Evolutionary conservation across 2,329 filamentous ascomycete species (phyloP).

Genomic region (Colletotrichum sp.): DNA sequence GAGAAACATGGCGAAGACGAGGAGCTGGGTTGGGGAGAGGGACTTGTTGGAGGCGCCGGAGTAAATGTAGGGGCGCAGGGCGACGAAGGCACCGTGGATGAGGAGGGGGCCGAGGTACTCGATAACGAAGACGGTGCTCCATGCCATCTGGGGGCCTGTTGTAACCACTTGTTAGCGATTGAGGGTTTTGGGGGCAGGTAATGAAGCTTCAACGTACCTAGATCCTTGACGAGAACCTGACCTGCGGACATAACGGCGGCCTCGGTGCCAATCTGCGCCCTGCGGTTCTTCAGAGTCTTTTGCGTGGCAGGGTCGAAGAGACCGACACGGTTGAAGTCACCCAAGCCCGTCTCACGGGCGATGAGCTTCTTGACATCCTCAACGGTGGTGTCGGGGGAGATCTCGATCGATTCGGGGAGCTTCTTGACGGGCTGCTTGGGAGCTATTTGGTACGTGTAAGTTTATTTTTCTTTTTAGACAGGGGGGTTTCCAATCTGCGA

Average conservation of each 20-base stretch:
- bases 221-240: conserved; percentile 86
- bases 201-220: conserved; percentile 63
- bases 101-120: conserved; percentile 93
- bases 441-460: conserved; percentile 30
- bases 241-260: conserved; percentile 50
- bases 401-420: conserved; percentile 55
- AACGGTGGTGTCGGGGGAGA: conserved; percentile 56
- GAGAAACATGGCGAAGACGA: conserved; percentile 75
- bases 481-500: neutral
- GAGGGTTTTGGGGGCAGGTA: fast-evolving
- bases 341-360: conserved; percentile 53
- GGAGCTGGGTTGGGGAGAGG: conserved; percentile 71
- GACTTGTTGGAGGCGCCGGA: conserved; percentile 44
- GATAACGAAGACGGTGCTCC: conserved; percentile 92
- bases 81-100: conserved; percentile 78
- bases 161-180: neutral
- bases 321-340: conserved; percentile 66
- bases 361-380: conserved; percentile 64
- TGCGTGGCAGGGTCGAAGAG: conserved; percentile 64
- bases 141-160: conserved; percentile 83
- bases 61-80: conserved; percentile 69
- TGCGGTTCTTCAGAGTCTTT: conserved; percentile 68
- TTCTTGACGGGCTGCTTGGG: conserved; percentile 57
- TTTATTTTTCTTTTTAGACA: neutral
- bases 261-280: conserved; percentile 54